Evolutionary conservation across 768 basidiomycete genomes (phyloP), one percentile per base, ranked within the genome.

Genomic region (Dentipellis fragilis): DNA sequence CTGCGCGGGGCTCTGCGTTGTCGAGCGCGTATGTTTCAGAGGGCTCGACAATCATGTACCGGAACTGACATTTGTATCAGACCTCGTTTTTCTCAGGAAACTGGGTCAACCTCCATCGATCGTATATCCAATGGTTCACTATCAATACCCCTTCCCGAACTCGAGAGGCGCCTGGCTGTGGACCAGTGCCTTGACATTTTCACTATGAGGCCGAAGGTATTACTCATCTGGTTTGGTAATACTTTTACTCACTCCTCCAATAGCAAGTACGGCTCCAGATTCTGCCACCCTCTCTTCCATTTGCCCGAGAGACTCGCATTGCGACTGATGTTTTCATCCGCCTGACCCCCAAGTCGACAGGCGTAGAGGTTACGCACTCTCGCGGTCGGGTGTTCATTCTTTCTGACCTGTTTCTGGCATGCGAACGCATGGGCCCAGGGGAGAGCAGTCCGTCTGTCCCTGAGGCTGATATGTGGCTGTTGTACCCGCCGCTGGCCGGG

Each of bases 211-310:
- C 87, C 87, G 1, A 93, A 92, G 81, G 95, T 92, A 59, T 46
- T 12, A 21, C 29, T 36, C 29, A 16, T 7, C 22, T 23, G 69
- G 57, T n/a, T 49, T 17, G 17, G 42, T 7, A n/a, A 29, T 35
- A 16, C 16, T 59, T 61, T 22, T 55, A n/a, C 19, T 35, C 46
- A 57, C 46, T 17, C 19, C 50, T 54, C n/a, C 35, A 60, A 39
- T n/a, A 96, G 94, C 80, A 81, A 71, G 91, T 95, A 56, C 87
- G 86, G 59, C 75, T 98, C 49, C 95, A 97, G 74, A 93, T 99
- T 72, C 73, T 78, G 34, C 88, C 95, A 0, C 83, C 93, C 1
- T 72, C 73, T 14, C 77, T 97, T 42, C 79, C 86, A 21, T 97
- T 87, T 69, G 76, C 77, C 17, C 85, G 96, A 38, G 80, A 84